Evolutionary conservation across 2,329 filamentous ascomycete genomes (phyloP).

Genomic region (Reticulascus tulasneorum): DNA sequence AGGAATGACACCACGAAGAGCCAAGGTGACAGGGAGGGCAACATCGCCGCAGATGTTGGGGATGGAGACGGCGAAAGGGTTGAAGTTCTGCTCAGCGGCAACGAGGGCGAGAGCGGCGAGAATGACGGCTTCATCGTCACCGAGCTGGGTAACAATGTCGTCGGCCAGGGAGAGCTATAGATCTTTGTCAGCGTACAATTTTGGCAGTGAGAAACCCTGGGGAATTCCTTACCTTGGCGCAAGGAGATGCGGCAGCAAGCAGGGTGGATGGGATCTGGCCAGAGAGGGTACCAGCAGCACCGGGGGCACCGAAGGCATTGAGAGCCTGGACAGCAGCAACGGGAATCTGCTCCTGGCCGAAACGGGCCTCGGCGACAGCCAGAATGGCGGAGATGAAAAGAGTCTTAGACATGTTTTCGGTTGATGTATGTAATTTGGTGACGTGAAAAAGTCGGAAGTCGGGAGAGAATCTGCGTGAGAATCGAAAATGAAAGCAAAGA

Average conservation of each 20-base stretch:
- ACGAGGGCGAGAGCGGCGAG: constrained; percentile 60
- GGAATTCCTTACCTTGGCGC: constrained; percentile 52
- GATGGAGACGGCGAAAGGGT: constrained; percentile 57
- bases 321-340: constrained; percentile 52
- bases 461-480: constrained; percentile 6
- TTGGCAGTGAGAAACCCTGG: not conserved
- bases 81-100: constrained; percentile 69
- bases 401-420: constrained; percentile 38
- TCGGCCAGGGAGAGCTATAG: constrained; percentile 63
- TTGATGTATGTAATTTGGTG: constrained; percentile 1
- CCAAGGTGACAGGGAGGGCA: constrained; percentile 54
- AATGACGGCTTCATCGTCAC: constrained; percentile 55
- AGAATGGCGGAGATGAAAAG: constrained; percentile 35
- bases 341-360: constrained; percentile 60
- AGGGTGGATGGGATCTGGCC: constrained; percentile 59
- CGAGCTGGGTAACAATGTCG: constrained; percentile 58
- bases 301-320: constrained; percentile 50
- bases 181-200: constrained; percentile 23
- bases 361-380: constrained; percentile 49
- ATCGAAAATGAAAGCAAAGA: constrained; percentile 11
- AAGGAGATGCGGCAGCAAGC: constrained; percentile 62
- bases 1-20: constrained; percentile 63
- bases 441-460: not conserved
- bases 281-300: constrained; percentile 60
- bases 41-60: constrained; percentile 63